Evolutionary conservation across 2,329 filamentous ascomycete species (phyloP).

Genomic region (Colletotrichum camelliae): DNA sequence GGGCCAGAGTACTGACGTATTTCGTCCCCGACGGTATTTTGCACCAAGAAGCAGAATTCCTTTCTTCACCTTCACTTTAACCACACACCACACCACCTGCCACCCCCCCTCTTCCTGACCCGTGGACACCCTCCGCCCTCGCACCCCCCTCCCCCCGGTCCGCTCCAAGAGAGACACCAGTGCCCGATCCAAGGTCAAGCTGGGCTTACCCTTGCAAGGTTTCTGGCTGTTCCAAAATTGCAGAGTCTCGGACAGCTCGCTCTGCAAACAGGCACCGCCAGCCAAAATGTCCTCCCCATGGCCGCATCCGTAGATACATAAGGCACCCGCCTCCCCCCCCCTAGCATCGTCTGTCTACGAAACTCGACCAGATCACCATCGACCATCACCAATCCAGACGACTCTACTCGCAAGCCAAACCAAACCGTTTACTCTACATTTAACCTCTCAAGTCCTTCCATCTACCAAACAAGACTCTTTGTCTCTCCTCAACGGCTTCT

Average conservation of each 20-base stretch:
- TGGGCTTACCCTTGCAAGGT: conserved; percentile 22
- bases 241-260: conserved; percentile 18
- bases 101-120: neutral
- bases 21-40: neutral
- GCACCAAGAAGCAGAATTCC: neutral
- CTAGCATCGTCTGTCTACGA: neutral
- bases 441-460: neutral
- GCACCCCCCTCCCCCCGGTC: neutral
- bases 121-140: neutral
- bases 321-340: conserved; percentile 20
- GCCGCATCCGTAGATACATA: conserved; percentile 24
- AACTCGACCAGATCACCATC: conserved; percentile 2
- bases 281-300: conserved; percentile 8
- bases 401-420: neutral
- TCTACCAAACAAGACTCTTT: conserved; percentile 5
- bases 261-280: conserved; percentile 22
- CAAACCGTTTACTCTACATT: conserved; percentile 9
- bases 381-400: conserved; percentile 4
- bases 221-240: conserved; percentile 22
- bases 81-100: neutral
- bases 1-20: conserved; percentile 13
- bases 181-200: conserved; percentile 22
- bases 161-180: conserved; percentile 6
- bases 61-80: conserved; percentile 20
- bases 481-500: neutral